Conservation (phyloP, 2,329 filamentous ascomycete species). For the Trichoderma sp. region DNA sequence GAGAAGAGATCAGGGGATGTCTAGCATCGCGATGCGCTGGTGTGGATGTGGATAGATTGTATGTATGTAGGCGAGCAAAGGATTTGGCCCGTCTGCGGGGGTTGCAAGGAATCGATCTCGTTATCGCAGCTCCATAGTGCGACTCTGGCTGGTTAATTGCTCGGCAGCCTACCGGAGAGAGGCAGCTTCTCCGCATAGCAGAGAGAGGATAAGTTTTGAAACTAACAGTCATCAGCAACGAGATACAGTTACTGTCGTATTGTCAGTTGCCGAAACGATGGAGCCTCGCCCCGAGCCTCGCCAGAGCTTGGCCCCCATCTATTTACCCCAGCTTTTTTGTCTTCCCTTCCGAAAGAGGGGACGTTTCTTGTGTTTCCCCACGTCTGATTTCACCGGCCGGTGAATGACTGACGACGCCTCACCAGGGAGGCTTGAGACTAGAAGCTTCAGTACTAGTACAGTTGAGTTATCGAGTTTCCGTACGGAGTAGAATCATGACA, state of each 20-base stretch:
- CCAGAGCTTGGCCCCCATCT: background rate
- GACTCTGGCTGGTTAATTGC: constrained; percentile 1
- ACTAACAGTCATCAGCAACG: background rate
- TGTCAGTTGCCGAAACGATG: background rate
- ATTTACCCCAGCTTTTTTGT: constrained; percentile 16
- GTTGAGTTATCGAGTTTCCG: background rate
- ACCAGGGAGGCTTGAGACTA: background rate
- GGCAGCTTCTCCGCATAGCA: background rate
- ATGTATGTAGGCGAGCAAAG: constrained; percentile 10
- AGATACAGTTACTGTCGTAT: background rate
- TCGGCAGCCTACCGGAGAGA: background rate
- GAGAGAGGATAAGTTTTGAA: background rate
- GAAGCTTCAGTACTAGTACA: background rate
- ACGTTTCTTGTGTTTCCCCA: background rate
- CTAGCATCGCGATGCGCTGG: background rate
- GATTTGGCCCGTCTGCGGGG: constrained; percentile 10
- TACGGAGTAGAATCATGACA: background rate
- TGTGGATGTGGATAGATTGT: background rate
- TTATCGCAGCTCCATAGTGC: constrained; percentile 17
- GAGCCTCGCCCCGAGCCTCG: background rate
- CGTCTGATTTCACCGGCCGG: background rate
- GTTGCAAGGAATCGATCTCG: constrained; percentile 2
- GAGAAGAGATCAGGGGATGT: background rate
- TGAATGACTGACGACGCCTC: background rate
- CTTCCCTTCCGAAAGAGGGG: background rate